Conservation (phyloP, 177 flowering plant genomes). For the Vitis hybrid region DNA sequence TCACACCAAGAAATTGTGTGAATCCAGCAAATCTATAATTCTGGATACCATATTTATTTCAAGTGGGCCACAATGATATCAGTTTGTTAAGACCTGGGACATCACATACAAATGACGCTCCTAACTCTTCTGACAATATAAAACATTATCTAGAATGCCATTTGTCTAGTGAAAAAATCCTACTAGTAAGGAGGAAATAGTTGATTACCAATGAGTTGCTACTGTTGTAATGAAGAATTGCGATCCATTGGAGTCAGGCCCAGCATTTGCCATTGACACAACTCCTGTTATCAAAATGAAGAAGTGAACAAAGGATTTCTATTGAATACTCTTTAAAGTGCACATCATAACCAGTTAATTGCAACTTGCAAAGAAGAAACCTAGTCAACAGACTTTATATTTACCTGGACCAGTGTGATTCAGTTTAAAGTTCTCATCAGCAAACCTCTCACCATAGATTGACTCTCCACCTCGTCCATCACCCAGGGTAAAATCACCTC, state of each 20-base stretch:
- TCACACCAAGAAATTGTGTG: too few species aligned
- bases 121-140: background rate
- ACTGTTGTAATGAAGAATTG: conserved; percentile 84
- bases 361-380: background rate
- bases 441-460: conserved; percentile 56
- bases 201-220: conserved; percentile 59
- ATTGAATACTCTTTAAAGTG: background rate
- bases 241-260: conserved; percentile 82
- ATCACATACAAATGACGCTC: too few species aligned
- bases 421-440: conserved; percentile 69
- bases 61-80: background rate
- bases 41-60: background rate
- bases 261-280: conserved; percentile 87
- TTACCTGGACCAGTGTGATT: conserved; percentile 73
- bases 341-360: background rate
- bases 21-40: background rate
- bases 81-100: too few species aligned
- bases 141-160: background rate
- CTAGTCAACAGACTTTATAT: background rate
- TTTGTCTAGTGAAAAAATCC: background rate
- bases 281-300: conserved; percentile 34
- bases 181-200: background rate
- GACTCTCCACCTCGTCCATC: conserved; percentile 85
- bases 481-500: conserved; percentile 73
- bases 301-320: background rate